Evolutionary conservation across 164 flowering plant genomes (phyloP).

Genomic region (Umbellularia californica): DNA sequence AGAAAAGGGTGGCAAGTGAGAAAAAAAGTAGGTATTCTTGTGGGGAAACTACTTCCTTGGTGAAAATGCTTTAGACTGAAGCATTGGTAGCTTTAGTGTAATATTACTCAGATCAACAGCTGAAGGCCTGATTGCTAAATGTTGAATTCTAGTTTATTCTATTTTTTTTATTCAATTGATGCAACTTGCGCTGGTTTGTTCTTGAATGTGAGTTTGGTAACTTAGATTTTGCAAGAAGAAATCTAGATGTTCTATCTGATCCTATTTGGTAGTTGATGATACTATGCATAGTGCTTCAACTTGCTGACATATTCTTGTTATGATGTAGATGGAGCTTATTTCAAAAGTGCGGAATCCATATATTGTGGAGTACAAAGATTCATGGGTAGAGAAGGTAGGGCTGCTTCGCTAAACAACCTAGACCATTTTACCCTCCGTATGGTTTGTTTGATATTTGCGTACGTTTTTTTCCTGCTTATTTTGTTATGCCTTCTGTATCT

Average conservation of each 20-base stretch:
- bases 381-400: conserved; percentile 98
- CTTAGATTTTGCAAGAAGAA: not conserved
- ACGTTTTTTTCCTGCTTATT: not conserved
- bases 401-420: not conserved
- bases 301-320: conserved; percentile 11
- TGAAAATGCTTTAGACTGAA: not conserved
- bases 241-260: not conserved
- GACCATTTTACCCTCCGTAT: not conserved
- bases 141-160: not conserved
- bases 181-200: not conserved
- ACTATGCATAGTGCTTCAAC: not conserved
- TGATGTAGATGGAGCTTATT: conserved; percentile 95
- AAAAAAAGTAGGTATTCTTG: not conserved
- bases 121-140: not conserved
- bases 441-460: not conserved
- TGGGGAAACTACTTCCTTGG: not conserved
- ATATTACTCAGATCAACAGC: not conserved
- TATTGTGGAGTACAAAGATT: conserved; percentile 97
- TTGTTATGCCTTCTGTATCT: not conserved
- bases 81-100: not conserved
- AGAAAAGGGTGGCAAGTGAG: not conserved
- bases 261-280: conserved; percentile 2
- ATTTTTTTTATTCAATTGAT: no score
- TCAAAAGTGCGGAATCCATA: conserved; percentile 79
- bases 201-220: not conserved